phyloP scores from a whole-genome alignment of 1,139 yeast species.

The Kodamaea sp. region DNA sequence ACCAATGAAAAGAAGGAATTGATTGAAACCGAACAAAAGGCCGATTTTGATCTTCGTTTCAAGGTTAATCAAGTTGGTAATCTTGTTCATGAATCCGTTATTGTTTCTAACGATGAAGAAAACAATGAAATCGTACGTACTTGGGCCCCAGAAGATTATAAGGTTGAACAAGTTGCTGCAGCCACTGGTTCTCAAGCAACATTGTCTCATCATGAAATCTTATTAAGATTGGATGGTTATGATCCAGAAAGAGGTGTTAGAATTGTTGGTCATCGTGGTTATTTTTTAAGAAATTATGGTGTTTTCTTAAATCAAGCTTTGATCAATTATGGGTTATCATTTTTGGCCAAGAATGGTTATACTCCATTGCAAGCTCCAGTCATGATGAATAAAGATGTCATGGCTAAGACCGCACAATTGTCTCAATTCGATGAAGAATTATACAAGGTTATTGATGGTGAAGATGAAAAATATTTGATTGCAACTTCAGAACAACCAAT shows the following conservation, averaged over 20 bases:
- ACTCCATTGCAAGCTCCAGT: slow-evolving; percentile 96
- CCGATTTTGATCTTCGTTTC: slow-evolving; percentile 67
- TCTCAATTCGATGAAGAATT: slow-evolving; percentile 97
- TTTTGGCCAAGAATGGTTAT: slow-evolving; percentile 77
- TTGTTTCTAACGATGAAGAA: slow-evolving; percentile 82
- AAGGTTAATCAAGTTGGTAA: slow-evolving; percentile 92
- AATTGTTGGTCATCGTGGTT: slow-evolving; percentile 98
- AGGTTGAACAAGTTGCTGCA: slow-evolving; percentile 60
- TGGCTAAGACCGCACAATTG: slow-evolving; percentile 99
- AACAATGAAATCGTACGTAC: slow-evolving; percentile 82
- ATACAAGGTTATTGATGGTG: slow-evolving; percentile 95
- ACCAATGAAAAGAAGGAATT: slow-evolving; percentile 66
- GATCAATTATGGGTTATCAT: slow-evolving; percentile 89
- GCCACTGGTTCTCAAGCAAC: slow-evolving; percentile 73
- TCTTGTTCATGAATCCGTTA: slow-evolving; percentile 88
- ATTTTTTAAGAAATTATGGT: slow-evolving; percentile 90
- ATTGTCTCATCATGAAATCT: slow-evolving; percentile 92
- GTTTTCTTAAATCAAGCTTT: slow-evolving; percentile 97
- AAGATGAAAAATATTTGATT: slow-evolving; percentile 93
- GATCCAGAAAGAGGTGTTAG: slow-evolving; percentile 99
- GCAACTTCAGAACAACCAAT: slow-evolving; percentile 99
- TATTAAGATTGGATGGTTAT: slow-evolving; percentile 92
- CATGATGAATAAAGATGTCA: slow-evolving; percentile 98
- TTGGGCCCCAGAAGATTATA: slow-evolving; percentile 72
- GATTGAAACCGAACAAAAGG: slow-evolving; percentile 66